Base-by-base conservation (phyloP, 371 early-diverging fungal species). In the Mucor indicus region DNA sequence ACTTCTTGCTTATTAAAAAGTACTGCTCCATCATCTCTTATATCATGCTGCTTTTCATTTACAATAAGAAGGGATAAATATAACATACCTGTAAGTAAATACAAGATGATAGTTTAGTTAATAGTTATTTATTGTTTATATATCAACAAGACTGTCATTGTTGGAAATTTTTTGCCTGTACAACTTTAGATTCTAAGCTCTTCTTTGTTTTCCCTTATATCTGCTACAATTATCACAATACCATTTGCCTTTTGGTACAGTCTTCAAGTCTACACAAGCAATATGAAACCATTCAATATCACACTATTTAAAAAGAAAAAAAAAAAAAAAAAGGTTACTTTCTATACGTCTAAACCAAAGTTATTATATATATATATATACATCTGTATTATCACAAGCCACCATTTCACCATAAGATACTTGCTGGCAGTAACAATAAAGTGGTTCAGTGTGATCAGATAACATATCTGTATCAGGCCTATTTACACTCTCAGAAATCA, bases 361-460 rank as follows among this genome's bases (percentile, higher is more conserved):
- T 16, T 25, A 25, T 16, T 22, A 6, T 23, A 27, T 41, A 29
- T 15, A 33, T 16, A 31, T 9, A 69, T 77, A 59, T 81, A 91
- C 91, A 50, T 92, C 91, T 12, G 78, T 77, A 45, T 93, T 90
- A 59, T 97, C 98, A 65, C 98, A 97, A 13, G 89, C 98, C 42
- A 98, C 91, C 98, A 98, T 98, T 47, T 95, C 93, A 12, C 98
- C 98, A 60, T 83, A 96, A 15, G 95, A 95, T 4, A 98, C 92
- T 64, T 94, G 91, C 39, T 90, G 82, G 50, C 98, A 98, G 48
- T 90, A 89, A 61, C 98, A 98, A 62, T 98, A 98, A 1, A 85
- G 77, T 16, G 94, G 95, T 68, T 97, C 98, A 64, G 95, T 91
- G 7, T 96, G 96, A 69, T 98, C 97, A 52, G 93, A 89, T 0